A percentile compares a stretch with the other conserved stretches of the same genome.
These are phyloP conservation scores for Vaccinium corymbosum DNA, from an alignment of 148 eudicot species.

Conservation along the genomic window DNA sequence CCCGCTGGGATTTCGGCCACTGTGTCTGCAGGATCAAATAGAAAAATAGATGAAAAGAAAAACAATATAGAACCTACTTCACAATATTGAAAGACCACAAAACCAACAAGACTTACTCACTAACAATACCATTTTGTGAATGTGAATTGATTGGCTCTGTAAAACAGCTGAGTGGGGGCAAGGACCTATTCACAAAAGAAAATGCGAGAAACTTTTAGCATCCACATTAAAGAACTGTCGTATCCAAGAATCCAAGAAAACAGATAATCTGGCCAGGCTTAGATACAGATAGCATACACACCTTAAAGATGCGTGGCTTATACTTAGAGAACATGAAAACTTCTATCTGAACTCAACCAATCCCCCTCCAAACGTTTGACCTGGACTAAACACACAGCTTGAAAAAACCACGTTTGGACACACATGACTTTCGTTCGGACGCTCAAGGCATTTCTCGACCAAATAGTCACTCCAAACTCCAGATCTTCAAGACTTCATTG, in stretches of 20 bases:
- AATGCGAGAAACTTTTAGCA: slow-evolving; percentile 5
- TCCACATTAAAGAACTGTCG: not conserved
- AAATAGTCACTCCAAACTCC: not conserved
- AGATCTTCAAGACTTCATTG: not conserved
- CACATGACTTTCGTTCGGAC: not conserved
- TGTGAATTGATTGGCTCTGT: slow-evolving; percentile 67
- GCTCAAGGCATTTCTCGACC: not conserved
- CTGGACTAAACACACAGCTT: not conserved
- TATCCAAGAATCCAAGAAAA: not conserved
- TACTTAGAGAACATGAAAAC: not conserved
- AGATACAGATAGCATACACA: not conserved
- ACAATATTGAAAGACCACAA: not conserved
- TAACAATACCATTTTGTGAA: slow-evolving; percentile 71
- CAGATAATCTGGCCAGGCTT: not conserved
- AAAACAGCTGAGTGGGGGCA: slow-evolving; percentile 77
- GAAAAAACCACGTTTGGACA: not conserved
- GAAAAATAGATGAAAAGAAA: not conserved
- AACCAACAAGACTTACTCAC: not conserved
- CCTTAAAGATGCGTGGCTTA: not conserved
- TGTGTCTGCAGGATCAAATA: slow-evolving; percentile 50
- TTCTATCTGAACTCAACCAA: not conserved
- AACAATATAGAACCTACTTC: not conserved
- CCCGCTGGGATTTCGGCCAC: slow-evolving; percentile 61
- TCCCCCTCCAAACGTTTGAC: not conserved
- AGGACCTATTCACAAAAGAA: slow-evolving; percentile 52